Conservation (phyloP, 1,139 yeast genomes). For the Blastobotrys aristatus region DNA sequence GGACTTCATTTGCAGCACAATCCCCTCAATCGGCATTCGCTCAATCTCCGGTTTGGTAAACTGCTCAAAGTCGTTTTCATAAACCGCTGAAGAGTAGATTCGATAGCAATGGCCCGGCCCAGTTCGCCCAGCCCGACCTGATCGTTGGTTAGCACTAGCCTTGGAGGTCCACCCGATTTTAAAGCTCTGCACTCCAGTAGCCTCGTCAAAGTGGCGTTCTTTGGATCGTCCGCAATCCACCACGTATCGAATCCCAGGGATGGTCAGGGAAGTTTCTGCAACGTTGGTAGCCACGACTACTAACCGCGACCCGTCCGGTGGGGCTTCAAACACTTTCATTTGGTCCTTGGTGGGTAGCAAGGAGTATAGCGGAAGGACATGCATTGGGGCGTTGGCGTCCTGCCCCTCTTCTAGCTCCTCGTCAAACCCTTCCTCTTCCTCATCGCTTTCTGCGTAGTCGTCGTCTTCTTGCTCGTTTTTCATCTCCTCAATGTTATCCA, state of each 20-base stretch:
- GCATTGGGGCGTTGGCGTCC: slow-evolving; percentile 72
- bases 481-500: slow-evolving; percentile 40
- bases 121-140: slow-evolving; percentile 99
- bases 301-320: slow-evolving; percentile 79
- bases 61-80: slow-evolving; percentile 75
- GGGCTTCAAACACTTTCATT: slow-evolving; percentile 82
- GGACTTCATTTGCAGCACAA: slow-evolving; percentile 88
- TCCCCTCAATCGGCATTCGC: slow-evolving; percentile 94
- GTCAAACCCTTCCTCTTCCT: slow-evolving; percentile 87
- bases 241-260: slow-evolving; percentile 92
- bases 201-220: slow-evolving; percentile 76
- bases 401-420: slow-evolving; percentile 74
- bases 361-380: slow-evolving; percentile 89
- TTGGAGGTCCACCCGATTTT: slow-evolving; percentile 91
- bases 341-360: slow-evolving; percentile 89
- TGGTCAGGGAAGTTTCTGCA: slow-evolving; percentile 95
- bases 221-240: slow-evolving; percentile 94
- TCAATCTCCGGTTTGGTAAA: slow-evolving; percentile 86
- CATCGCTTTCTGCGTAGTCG: slow-evolving; percentile 44
- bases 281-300: slow-evolving; percentile 97
- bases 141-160: slow-evolving; percentile 92
- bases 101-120: slow-evolving; percentile 99
- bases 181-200: slow-evolving; percentile 88
- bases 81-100: slow-evolving; percentile 90
- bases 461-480: slow-evolving; percentile 43